A percentile compares a stretch with the other conserved stretches of the same genome.
Evolutionary conservation across 306 rosid genomes (phyloP).

Genomic region (Betula pendula): DNA sequence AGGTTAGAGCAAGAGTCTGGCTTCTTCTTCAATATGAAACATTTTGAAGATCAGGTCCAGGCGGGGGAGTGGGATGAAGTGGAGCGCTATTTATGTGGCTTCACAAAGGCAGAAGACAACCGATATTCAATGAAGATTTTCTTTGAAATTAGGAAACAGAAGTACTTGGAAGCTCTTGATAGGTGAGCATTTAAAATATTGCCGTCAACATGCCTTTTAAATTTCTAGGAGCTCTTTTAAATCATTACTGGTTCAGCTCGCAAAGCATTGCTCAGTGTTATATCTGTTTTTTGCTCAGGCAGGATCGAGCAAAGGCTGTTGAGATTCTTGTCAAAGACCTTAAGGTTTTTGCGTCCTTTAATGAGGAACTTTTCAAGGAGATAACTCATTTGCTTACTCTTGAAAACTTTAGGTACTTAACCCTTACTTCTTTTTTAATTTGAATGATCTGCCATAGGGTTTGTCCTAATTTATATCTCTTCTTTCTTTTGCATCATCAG

Average conservation of each 20-base stretch:
- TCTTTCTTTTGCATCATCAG: slow-evolving; percentile 23
- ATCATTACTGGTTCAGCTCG: background rate
- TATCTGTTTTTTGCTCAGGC: slow-evolving; percentile 28
- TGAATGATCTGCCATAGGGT: background rate
- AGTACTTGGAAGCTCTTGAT: slow-evolving; percentile 54
- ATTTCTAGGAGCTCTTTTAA: background rate
- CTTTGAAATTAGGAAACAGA: slow-evolving; percentile 51
- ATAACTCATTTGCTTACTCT: slow-evolving; percentile 50
- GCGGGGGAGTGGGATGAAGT: slow-evolving; percentile 58
- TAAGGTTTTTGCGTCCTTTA: slow-evolving; percentile 47
- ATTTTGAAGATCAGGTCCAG: slow-evolving; percentile 52
- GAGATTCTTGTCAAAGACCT: slow-evolving; percentile 55
- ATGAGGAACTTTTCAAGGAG: slow-evolving; percentile 54
- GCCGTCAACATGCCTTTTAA: background rate
- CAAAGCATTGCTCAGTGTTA: slow-evolving; percentile 9
- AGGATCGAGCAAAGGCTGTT: slow-evolving; percentile 50
- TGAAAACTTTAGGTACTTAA: slow-evolving; percentile 41
- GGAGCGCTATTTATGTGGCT: slow-evolving; percentile 50
- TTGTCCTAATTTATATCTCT: slow-evolving; percentile 2
- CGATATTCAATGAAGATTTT: slow-evolving; percentile 51
- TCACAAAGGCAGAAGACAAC: slow-evolving; percentile 52
- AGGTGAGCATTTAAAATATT: slow-evolving; percentile 32
- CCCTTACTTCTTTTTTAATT: background rate
- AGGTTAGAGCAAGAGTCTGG: slow-evolving; percentile 55
- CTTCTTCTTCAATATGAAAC: slow-evolving; percentile 51